Evolutionary conservation across 768 basidiomycete species (phyloP), one percentile per base, ranked within the genome.

Genomic region (Serendipita sp.): DNA sequence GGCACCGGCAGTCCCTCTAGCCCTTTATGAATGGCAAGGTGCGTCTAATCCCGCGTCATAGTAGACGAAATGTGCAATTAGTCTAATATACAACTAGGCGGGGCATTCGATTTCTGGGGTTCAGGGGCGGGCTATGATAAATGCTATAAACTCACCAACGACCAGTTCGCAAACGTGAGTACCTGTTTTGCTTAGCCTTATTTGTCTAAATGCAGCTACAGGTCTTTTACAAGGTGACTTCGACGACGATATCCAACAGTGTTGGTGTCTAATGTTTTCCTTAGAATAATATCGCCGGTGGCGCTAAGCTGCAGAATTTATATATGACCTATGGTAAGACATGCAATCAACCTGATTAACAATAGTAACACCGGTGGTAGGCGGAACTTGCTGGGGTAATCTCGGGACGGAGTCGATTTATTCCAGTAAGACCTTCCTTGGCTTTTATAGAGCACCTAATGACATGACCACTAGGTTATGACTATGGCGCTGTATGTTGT

Each of bases 341-440:
- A 41, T 51, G 5, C 48, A 34, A 52, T 23, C 48, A 47, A 11
- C 54, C 47, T 36, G 18, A 16, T 38, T 56, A 15, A 16, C 11
- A 30, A 7, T 18, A 11, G 10, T 64, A 15, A 41, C 28, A 35
- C 28, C 36, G 28, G 3, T 7, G n/a, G 7, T 58, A 47, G 70
- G 70, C 13, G 71, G 70, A 2, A 71, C 71, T 8, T 70, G 69
- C 63, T 72, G 71, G 71, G 71, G 71, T 5, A 68, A 71, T 45
- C 67, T 72, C 2, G 18, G 65, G 71, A 28, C 71, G 70, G 4
- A 67, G 58, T 38, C 63, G 7, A 68, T 70, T 38, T 72, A 71
- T 56, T 71, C 70, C 66, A 68, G 56, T 69, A 34, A 18, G 70
- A 60, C 32, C 23, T 34, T 56, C 63, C 65, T 13, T 65, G 66